Conservation (phyloP, 192 early-diverging fungal genomes). For the Podila horticola region DNA sequence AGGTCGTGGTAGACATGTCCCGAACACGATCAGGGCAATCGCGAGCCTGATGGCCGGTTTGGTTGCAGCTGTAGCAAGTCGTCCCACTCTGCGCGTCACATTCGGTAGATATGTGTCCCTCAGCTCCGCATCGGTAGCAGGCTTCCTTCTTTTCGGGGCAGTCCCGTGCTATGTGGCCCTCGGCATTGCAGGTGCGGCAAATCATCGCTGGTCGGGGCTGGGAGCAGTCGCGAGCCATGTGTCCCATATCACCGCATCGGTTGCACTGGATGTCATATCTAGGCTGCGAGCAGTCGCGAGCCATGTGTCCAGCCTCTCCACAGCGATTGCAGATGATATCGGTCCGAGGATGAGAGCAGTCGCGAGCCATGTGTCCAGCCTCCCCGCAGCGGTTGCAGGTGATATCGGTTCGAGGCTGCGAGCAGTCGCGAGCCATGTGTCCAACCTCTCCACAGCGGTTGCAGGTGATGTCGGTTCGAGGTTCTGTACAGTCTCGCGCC, state of each 20-base stretch:
- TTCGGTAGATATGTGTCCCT: background rate
- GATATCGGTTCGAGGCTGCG: slow-evolving; percentile 19
- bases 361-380: slow-evolving; percentile 56
- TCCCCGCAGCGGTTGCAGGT: slow-evolving; percentile 23
- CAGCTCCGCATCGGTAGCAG: slow-evolving; percentile 50
- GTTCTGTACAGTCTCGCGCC: slow-evolving; percentile 40
- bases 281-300: slow-evolving; percentile 15
- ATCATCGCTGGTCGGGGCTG: slow-evolving; percentile 16
- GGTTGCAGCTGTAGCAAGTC: slow-evolving; percentile 61
- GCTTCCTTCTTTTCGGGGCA: slow-evolving; percentile 15
- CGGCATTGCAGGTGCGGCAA: slow-evolving; percentile 16
- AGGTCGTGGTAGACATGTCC: slow-evolving; percentile 5
- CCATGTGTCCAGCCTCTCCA: slow-evolving; percentile 14
- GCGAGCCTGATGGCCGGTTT: slow-evolving; percentile 53
- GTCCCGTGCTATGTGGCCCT: slow-evolving; percentile 58
- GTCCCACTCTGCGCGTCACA: background rate
- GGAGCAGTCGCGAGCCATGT: slow-evolving; percentile 56
- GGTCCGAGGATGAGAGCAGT: slow-evolving; percentile 39
- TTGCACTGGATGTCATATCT: slow-evolving; percentile 11
- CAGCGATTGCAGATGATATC: slow-evolving; percentile 16
- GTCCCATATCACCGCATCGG: slow-evolving; percentile 58
- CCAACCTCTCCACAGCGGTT: slow-evolving; percentile 56
- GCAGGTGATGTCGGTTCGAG: slow-evolving; percentile 30
- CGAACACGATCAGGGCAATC: slow-evolving; percentile 52
- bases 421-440: slow-evolving; percentile 58